Percentiles rank a stretch among this genome's conserved stretches.
Evolutionary conservation across 306 rosid genomes (phyloP).

Genomic region (Abrus precatorius): DNA sequence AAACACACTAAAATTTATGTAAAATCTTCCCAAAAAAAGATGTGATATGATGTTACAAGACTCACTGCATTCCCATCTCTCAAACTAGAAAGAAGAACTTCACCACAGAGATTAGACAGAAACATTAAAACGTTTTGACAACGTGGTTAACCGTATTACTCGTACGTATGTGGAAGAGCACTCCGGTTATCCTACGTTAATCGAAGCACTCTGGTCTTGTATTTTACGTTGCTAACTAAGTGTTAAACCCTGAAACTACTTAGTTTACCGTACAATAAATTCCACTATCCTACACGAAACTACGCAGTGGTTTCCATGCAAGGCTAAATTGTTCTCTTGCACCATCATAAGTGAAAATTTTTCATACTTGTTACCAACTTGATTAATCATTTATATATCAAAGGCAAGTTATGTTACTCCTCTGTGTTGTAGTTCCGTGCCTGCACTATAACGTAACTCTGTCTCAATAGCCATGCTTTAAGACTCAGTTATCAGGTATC

Average conservation of each 20-base stretch:
- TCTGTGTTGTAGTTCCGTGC: slow-evolving; percentile 31
- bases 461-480: slow-evolving; percentile 17
- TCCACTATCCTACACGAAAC: slow-evolving; percentile 46
- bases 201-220: slow-evolving; percentile 17
- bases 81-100: no score
- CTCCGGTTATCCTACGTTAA: background rate
- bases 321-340: slow-evolving; percentile 7
- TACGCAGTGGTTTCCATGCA: slow-evolving; percentile 49
- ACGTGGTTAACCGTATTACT: background rate
- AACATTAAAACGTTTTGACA: slow-evolving; percentile 6
- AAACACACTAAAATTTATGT: no score
- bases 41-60: no score
- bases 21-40: no score
- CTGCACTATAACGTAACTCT: background rate
- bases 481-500: slow-evolving; percentile 40
- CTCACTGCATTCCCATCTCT: no score
- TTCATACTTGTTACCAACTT: slow-evolving; percentile 3
- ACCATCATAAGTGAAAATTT: background rate
- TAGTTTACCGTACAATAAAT: slow-evolving; percentile 26
- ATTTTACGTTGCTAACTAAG: background rate
- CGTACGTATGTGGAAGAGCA: slow-evolving; percentile 7
- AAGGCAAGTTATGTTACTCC: slow-evolving; percentile 31
- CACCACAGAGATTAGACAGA: background rate
- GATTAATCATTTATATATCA: slow-evolving; percentile 25
- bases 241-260: slow-evolving; percentile 1